phyloP scores from a whole-genome alignment of 805 yeast species.

The Barnettozyma botsteinii region DNA sequence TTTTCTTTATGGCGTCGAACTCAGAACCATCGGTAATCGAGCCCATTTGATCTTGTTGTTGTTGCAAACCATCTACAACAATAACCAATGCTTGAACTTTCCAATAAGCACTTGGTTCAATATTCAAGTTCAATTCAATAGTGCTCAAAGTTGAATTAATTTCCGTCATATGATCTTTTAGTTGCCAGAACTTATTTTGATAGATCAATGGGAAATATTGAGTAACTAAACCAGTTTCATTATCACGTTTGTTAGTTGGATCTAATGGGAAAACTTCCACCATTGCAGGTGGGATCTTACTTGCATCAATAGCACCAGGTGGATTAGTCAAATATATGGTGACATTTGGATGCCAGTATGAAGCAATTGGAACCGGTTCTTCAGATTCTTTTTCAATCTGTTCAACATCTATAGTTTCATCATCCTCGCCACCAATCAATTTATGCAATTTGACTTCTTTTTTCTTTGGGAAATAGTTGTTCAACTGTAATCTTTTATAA shows the following conservation, averaged over 20 bases:
- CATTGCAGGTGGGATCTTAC: constrained; percentile 22
- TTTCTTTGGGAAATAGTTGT: constrained; percentile 27
- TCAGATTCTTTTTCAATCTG: constrained; percentile 15
- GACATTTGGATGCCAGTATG: constrained; percentile 35
- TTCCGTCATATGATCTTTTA: constrained; percentile 29
- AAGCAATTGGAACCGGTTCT: constrained; percentile 15
- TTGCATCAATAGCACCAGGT: constrained; percentile 17
- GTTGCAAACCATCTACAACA: constrained; percentile 28
- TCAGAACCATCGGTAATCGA: constrained; percentile 26
- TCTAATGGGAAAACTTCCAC: constrained; percentile 24
- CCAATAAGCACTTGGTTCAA: constrained; percentile 26
- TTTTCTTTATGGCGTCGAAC: constrained; percentile 31
- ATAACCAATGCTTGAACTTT: constrained; percentile 28
- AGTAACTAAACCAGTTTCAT: constrained; percentile 25
- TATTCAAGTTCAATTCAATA: constrained; percentile 26
- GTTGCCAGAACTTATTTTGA: constrained; percentile 37
- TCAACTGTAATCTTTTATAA: constrained; percentile 21
- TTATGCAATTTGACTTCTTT: constrained; percentile 26
- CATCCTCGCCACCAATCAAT: constrained; percentile 22
- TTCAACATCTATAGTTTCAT: constrained; percentile 11
- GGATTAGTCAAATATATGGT: constrained; percentile 26
- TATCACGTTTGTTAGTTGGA: constrained; percentile 26
- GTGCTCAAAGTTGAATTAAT: constrained; percentile 23
- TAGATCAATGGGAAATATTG: constrained; percentile 34
- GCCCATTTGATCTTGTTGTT: constrained; percentile 25